These are phyloP conservation scores for Phyllachora maydis DNA, from an alignment of 2,329 filamentous ascomycete species.

Conservation along the genomic window DNA sequence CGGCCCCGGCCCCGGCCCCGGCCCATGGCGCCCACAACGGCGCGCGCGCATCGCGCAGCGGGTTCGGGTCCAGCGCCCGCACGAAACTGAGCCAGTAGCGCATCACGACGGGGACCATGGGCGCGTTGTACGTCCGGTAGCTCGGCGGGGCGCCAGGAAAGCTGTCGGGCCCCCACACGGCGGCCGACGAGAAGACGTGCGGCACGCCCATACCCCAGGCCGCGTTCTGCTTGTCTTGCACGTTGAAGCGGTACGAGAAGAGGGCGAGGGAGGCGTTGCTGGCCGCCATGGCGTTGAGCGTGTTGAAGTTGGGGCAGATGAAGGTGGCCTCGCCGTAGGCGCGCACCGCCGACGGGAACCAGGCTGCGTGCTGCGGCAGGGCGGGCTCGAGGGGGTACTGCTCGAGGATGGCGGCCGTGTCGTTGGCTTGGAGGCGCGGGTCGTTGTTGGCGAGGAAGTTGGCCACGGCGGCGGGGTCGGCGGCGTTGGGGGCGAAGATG, in stretches of 20 bases:
- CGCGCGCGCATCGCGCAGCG: conserved; percentile 10
- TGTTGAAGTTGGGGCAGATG: conserved; percentile 17
- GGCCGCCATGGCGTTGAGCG: conserved; percentile 13
- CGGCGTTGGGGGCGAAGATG: conserved; percentile 18
- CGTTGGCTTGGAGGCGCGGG: conserved; percentile 15
- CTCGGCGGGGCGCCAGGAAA: conserved; percentile 11
- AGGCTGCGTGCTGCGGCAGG: conserved; percentile 17
- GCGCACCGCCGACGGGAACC: conserved; percentile 19
- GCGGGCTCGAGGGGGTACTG: conserved; percentile 15
- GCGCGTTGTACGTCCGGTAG: conserved; percentile 21
- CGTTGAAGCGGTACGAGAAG: conserved; percentile 29
- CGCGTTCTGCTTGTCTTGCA: conserved; percentile 15
- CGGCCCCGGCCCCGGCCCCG: conserved; percentile 6
- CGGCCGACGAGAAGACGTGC: conserved; percentile 24
- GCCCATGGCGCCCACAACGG: conserved; percentile 21
- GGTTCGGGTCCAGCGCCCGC: conserved; percentile 20
- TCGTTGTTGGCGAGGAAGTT: conserved; percentile 25
- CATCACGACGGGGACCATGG: conserved; percentile 23
- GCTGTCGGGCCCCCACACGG: conserved; percentile 24
- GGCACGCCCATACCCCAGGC: conserved; percentile 21
- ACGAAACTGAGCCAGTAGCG: conserved; percentile 29
- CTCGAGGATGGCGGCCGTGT: conserved; percentile 13
- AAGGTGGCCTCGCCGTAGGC: conserved; percentile 25
- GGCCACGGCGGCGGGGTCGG: conserved; percentile 12
- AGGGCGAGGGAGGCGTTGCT: conserved; percentile 5